Conservation (phyloP, 768 basidiomycete species). For the Ramaria rubella region DNA sequence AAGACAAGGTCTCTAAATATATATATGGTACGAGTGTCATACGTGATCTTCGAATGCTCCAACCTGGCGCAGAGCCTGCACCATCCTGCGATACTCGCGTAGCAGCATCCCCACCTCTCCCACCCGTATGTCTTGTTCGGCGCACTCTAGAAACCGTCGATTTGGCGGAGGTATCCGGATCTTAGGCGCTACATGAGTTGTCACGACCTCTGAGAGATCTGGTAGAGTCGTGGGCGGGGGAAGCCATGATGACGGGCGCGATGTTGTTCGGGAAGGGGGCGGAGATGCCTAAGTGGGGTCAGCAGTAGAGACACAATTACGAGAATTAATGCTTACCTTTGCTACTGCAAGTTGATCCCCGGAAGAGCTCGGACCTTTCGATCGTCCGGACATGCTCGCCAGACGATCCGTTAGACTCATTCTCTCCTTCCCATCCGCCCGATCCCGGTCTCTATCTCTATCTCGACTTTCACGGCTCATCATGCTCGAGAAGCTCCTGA, state of each 20-base stretch:
- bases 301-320: conserved; percentile 1
- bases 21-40: neutral
- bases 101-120: conserved; percentile 78
- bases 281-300: conserved; percentile 26
- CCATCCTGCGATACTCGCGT: conserved; percentile 73
- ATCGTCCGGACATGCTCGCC: conserved; percentile 62
- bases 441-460: conserved; percentile 20
- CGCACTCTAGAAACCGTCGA: conserved; percentile 62
- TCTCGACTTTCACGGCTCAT: conserved; percentile 42
- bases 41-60: conserved; percentile 44
- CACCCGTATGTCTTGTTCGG: conserved; percentile 69
- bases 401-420: conserved; percentile 79
- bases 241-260: conserved; percentile 27
- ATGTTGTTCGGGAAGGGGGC: conserved; percentile 35
- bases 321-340: conserved; percentile 10
- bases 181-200: conserved; percentile 32
- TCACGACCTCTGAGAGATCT: conserved; percentile 27
- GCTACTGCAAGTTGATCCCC: conserved; percentile 1
- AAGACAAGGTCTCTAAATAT: too few relatives aligned
- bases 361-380: conserved; percentile 34
- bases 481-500: conserved; percentile 85
- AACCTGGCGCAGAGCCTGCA: conserved; percentile 53
- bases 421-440: conserved; percentile 32
- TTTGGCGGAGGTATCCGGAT: conserved; percentile 55
- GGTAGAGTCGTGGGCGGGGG: conserved; percentile 17